A percentile compares a stretch with the other conserved stretches of the same genome.
phyloP scores from a whole-genome alignment of 2,329 filamentous ascomycete genomes.

The Pseudogymnoascus sp. region DNA sequence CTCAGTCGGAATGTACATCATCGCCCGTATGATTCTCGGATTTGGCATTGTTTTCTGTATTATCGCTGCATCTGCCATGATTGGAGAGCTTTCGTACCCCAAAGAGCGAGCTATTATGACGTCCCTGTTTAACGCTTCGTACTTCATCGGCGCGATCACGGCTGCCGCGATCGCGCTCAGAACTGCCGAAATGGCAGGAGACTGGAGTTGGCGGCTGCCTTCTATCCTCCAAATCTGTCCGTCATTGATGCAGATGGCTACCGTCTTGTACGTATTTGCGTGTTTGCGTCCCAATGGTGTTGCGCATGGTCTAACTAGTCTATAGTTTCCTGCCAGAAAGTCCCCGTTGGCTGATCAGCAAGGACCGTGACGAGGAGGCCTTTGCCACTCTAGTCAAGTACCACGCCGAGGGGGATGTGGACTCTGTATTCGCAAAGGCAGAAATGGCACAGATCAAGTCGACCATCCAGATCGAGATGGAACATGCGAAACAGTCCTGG shows the following conservation, averaged over 20 bases:
- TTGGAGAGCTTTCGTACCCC: constrained; percentile 46
- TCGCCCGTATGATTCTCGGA: constrained; percentile 44
- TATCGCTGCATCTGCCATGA: constrained; percentile 42
- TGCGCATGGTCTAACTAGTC: not conserved
- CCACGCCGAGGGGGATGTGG: constrained; percentile 43
- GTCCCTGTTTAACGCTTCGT: constrained; percentile 46
- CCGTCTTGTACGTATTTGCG: constrained; percentile 20
- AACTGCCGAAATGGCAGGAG: constrained; percentile 35
- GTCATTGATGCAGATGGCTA: constrained; percentile 21
- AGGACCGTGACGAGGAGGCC: constrained; percentile 49
- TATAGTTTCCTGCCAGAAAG: constrained; percentile 42
- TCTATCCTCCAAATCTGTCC: constrained; percentile 33
- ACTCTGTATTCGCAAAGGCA: constrained; percentile 45
- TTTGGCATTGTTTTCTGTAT: constrained; percentile 45
- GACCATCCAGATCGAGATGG: constrained; percentile 46
- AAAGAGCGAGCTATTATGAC: constrained; percentile 45
- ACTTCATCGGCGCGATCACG: constrained; percentile 39
- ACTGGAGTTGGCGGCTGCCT: constrained; percentile 36
- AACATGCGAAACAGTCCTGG: constrained; percentile 46
- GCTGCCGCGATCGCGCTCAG: constrained; percentile 36
- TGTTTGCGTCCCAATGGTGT: not conserved
- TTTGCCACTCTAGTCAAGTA: constrained; percentile 43
- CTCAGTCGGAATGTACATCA: constrained; percentile 41
- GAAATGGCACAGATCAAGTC: constrained; percentile 53
- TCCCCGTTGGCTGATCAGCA: constrained; percentile 47